A percentile compares a stretch with the other conserved stretches of the same genome.
phyloP scores from a whole-genome alignment of 345 rosid species.

The Cardamine occulta region DNA sequence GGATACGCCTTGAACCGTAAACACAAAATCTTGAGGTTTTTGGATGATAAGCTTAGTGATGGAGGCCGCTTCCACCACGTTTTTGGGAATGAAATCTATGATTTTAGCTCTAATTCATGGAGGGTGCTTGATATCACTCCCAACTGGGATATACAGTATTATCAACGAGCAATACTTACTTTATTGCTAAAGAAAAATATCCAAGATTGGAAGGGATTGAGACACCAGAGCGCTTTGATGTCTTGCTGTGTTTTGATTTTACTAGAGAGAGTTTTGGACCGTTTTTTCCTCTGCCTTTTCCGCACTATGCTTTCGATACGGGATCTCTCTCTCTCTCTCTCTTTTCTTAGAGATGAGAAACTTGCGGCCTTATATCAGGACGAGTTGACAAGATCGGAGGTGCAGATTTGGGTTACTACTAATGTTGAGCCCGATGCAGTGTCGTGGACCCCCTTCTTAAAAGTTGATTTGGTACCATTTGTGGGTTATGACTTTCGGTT shows the following conservation, averaged over 20 bases:
- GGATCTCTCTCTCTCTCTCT: not conserved
- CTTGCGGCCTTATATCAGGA: not conserved
- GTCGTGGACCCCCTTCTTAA: not conserved
- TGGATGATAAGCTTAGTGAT: not conserved
- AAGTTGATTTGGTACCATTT: not conserved
- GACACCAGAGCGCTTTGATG: too few relatives aligned
- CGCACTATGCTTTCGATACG: not conserved
- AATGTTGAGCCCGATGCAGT: not conserved
- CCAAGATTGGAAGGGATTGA: too few relatives aligned
- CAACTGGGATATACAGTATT: too few relatives aligned
- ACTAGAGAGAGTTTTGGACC: not conserved
- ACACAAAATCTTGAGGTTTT: not conserved
- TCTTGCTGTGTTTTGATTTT: constrained; percentile 6
- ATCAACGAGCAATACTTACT: too few relatives aligned
- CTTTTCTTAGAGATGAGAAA: not conserved
- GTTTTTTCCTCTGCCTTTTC: not conserved
- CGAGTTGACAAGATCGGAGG: not conserved
- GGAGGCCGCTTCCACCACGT: too few relatives aligned
- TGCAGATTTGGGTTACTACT: constrained; percentile 7
- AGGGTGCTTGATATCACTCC: too few relatives aligned
- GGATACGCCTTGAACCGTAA: not conserved
- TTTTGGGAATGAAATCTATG: too few relatives aligned
- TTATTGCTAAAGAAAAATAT: too few relatives aligned
- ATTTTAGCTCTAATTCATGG: too few relatives aligned
- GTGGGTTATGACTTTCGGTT: not conserved